These are phyloP conservation scores for Carallia brachiata DNA, from an alignment of 345 rosid species.

Conservation along the genomic window DNA sequence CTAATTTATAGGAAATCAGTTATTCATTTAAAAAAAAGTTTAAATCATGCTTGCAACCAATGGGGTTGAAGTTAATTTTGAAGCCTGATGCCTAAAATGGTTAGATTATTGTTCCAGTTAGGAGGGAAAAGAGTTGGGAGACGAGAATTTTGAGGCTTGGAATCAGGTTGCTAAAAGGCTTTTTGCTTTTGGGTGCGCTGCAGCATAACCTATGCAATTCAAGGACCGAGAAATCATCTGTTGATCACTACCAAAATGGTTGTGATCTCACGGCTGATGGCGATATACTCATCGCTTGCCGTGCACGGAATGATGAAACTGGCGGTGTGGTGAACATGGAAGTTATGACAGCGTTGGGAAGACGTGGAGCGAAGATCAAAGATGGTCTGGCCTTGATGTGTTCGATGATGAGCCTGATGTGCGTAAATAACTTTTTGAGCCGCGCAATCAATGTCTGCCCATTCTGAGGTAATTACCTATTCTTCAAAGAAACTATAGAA, in stretches of 20 bases:
- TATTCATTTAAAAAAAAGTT: too few relatives aligned
- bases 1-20: too few relatives aligned
- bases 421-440: constrained; percentile 5
- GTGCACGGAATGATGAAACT: constrained; percentile 13
- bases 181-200: constrained; percentile 16
- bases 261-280: constrained; percentile 11
- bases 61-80: too few relatives aligned
- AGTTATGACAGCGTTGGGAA: constrained; percentile 18
- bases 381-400: constrained; percentile 21
- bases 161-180: constrained; percentile 9
- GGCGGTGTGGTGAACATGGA: constrained; percentile 13
- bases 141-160: constrained; percentile 12
- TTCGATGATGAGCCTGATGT: constrained; percentile 25
- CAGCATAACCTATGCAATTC: constrained; percentile 10
- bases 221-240: constrained; percentile 7
- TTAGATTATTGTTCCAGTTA: constrained; percentile 5
- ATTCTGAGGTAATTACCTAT: too few relatives aligned
- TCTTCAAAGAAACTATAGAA: too few relatives aligned
- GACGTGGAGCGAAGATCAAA: constrained; percentile 15
- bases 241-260: neutral
- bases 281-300: constrained; percentile 8
- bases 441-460: constrained; percentile 12
- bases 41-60: too few relatives aligned
- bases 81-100: too few relatives aligned
- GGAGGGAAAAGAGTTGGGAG: constrained; percentile 14